These are phyloP conservation scores for Coprinellus aureogranulatus DNA, from an alignment of 768 basidiomycete species.

Conservation along the genomic window DNA sequence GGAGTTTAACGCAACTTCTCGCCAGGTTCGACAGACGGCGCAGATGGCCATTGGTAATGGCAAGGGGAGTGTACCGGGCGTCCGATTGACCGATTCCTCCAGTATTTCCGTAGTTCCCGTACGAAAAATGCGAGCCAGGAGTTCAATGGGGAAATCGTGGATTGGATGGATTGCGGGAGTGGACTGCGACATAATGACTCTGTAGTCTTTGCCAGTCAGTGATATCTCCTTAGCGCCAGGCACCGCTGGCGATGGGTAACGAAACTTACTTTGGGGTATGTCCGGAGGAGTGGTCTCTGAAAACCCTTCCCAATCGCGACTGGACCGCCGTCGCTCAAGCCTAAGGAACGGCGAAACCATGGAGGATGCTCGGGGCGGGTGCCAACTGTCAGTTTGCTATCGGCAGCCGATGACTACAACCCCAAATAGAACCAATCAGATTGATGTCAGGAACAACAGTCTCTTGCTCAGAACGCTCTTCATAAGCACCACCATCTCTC, in stretches of 20 bases:
- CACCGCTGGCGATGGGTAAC: neutral
- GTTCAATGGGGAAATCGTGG: slow-evolving; percentile 6
- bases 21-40: slow-evolving; percentile 44
- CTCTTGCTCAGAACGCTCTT: neutral
- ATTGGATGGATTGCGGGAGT: neutral
- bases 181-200: neutral
- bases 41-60: slow-evolving; percentile 30
- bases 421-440: neutral
- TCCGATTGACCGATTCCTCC: slow-evolving; percentile 1
- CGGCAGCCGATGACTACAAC: neutral
- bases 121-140: slow-evolving; percentile 2
- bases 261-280: neutral
- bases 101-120: neutral
- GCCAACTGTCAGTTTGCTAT: neutral
- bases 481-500: no score
- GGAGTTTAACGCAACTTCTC: slow-evolving; percentile 32
- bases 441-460: neutral
- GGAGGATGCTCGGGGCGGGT: neutral
- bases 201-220: neutral
- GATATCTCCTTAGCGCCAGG: neutral
- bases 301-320: neutral
- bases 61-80: neutral
- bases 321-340: neutral
- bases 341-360: neutral
- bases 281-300: neutral